These are phyloP conservation scores for Solanum medicagineum DNA, from an alignment of 257 asterid genomes.

Conservation along the genomic window DNA sequence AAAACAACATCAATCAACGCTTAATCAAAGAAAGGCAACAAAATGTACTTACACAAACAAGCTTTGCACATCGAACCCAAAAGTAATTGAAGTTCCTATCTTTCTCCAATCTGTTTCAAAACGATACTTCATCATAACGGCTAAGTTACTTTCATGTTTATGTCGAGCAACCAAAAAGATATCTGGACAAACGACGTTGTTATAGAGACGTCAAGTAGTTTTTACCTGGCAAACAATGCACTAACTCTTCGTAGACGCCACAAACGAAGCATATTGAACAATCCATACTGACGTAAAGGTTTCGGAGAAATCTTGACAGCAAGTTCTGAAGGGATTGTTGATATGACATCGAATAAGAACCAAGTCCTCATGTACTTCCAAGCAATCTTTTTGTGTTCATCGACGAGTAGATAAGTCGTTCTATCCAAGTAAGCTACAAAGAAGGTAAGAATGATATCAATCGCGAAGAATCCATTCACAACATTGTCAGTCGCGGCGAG, in stretches of 20 bases:
- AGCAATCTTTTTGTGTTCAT: constrained; percentile 44
- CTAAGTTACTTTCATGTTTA: neutral
- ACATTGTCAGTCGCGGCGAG: constrained; percentile 56
- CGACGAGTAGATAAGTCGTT: constrained; percentile 54
- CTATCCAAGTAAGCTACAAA: constrained; percentile 71
- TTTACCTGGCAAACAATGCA: constrained; percentile 67
- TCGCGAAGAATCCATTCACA: constrained; percentile 67
- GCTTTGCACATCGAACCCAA: constrained; percentile 80
- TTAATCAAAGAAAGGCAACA: neutral
- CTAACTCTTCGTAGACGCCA: constrained; percentile 93
- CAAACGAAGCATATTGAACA: constrained; percentile 79
- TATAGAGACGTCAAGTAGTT: neutral
- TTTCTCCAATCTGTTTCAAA: constrained; percentile 64
- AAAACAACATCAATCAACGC: neutral
- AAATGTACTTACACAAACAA: constrained; percentile 60
- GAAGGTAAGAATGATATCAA: constrained; percentile 79
- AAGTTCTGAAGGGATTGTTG: constrained; percentile 72
- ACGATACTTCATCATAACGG: neutral
- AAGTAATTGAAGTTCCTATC: constrained; percentile 85
- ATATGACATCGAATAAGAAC: constrained; percentile 58
- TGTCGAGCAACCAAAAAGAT: too few relatives aligned
- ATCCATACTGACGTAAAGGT: constrained; percentile 47
- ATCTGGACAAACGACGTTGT: neutral
- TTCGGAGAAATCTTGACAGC: constrained; percentile 46
- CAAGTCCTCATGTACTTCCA: constrained; percentile 45